These are phyloP conservation scores for Lasiodiplodia theobromae DNA, from an alignment of 2,329 filamentous ascomycete species.

Conservation along the genomic window DNA sequence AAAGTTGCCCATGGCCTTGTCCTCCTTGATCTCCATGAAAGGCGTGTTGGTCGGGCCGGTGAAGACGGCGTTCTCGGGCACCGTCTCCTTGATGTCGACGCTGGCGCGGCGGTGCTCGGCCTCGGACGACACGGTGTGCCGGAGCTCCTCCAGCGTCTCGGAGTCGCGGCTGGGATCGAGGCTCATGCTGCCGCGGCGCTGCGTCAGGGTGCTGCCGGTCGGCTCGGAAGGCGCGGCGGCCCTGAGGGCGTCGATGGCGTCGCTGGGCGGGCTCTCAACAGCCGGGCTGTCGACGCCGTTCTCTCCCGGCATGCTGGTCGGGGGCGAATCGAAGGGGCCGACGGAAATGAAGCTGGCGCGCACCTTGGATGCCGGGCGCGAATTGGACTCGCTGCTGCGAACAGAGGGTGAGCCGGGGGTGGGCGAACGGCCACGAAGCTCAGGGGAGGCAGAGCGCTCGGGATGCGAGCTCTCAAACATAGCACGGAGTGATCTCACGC, in stretches of 20 bases:
- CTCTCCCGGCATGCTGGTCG: constrained; percentile 33
- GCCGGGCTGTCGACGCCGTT: constrained; percentile 38
- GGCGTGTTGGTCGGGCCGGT: constrained; percentile 46
- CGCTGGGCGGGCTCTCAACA: constrained; percentile 20
- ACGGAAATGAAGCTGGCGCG: constrained; percentile 58
- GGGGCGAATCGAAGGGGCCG: constrained; percentile 38
- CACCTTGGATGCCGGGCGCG: constrained; percentile 52
- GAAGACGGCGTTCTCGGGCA: constrained; percentile 54
- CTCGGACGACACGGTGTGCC: constrained; percentile 50
- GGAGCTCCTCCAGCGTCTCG: constrained; percentile 45
- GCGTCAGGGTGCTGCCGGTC: constrained; percentile 34
- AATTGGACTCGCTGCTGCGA: constrained; percentile 38
- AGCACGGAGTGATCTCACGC: constrained; percentile 57
- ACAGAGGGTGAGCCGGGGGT: constrained; percentile 38
- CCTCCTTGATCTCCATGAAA: constrained; percentile 40
- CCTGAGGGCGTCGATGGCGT: background rate
- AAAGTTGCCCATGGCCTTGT: constrained; percentile 33
- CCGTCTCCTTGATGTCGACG: constrained; percentile 44
- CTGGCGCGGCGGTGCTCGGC: constrained; percentile 48
- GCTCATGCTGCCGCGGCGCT: constrained; percentile 53
- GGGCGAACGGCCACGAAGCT: constrained; percentile 54
- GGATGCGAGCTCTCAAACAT: constrained; percentile 56
- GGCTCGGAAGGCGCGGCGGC: background rate
- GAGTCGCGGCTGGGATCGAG: constrained; percentile 45
- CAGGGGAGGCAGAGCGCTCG: constrained; percentile 40